Percentiles rank a stretch among this genome's conserved stretches.
phyloP scores from a whole-genome alignment of 805 yeast species.

The Ogataea chonburiensis region DNA sequence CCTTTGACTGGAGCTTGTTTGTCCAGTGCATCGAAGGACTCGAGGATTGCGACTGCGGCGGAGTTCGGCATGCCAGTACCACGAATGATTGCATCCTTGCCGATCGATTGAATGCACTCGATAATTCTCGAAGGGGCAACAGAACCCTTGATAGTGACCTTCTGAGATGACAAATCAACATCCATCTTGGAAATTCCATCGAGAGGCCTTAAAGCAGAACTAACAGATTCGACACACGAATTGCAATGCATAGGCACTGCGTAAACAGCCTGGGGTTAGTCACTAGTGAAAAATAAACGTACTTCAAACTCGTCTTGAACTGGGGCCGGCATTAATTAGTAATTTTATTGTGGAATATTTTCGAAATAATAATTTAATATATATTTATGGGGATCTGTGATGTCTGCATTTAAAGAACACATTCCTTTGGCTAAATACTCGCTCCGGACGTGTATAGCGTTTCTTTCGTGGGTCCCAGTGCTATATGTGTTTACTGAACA shows the following conservation, averaged over 20 bases:
- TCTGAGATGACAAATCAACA: slow-evolving; percentile 56
- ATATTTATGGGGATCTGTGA: no score
- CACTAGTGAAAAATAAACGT: slow-evolving; percentile 7
- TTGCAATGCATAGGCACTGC: slow-evolving; percentile 85
- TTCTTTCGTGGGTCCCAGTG: slow-evolving; percentile 79
- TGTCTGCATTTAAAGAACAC: slow-evolving; percentile 7
- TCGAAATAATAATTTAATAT: no score
- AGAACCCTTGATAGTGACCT: slow-evolving; percentile 66
- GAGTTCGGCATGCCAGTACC: slow-evolving; percentile 86
- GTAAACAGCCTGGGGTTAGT: slow-evolving; percentile 56
- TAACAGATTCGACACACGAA: slow-evolving; percentile 63
- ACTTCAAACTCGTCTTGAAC: slow-evolving; percentile 23
- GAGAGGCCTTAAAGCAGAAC: slow-evolving; percentile 49
- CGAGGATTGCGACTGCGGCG: slow-evolving; percentile 90
- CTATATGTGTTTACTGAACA: slow-evolving; percentile 65
- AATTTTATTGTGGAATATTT: not conserved
- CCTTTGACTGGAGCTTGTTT: slow-evolving; percentile 70
- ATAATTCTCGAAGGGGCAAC: slow-evolving; percentile 77
- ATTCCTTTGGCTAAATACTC: slow-evolving; percentile 25
- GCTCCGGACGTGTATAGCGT: slow-evolving; percentile 33
- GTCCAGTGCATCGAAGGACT: slow-evolving; percentile 56
- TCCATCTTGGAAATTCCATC: slow-evolving; percentile 51
- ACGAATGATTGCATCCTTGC: slow-evolving; percentile 87
- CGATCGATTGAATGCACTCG: slow-evolving; percentile 63
- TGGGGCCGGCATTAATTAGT: slow-evolving; percentile 18